Evolutionary conservation across 495 filamentous ascomycete species (phyloP).

Genomic region (Arthonia radiata): DNA sequence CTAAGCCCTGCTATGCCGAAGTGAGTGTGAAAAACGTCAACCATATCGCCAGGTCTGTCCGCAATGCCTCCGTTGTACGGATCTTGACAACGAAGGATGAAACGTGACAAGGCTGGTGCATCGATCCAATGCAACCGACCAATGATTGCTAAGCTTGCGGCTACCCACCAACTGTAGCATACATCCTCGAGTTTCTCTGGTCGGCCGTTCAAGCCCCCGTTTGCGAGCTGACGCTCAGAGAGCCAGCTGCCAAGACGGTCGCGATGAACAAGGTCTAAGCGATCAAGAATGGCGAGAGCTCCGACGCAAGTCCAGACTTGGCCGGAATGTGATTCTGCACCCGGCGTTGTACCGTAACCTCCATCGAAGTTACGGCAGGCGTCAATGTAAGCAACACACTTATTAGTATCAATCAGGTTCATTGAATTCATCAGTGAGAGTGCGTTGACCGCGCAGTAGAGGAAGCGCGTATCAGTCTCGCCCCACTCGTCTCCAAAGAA

Average conservation of each 20-base stretch:
- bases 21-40: slow-evolving; percentile 87
- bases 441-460: slow-evolving; percentile 69
- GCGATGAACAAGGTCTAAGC: slow-evolving; percentile 58
- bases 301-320: slow-evolving; percentile 92
- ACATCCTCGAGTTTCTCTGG: slow-evolving; percentile 93
- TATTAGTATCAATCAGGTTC: slow-evolving; percentile 44
- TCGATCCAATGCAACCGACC: slow-evolving; percentile 80
- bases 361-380: slow-evolving; percentile 81
- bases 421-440: slow-evolving; percentile 56
- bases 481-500: slow-evolving; percentile 94
- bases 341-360: slow-evolving; percentile 68
- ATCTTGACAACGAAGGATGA: slow-evolving; percentile 78
- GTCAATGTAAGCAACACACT: slow-evolving; percentile 52
- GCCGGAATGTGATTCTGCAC: slow-evolving; percentile 75
- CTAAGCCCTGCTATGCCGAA: slow-evolving; percentile 82
- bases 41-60: slow-evolving; percentile 78
- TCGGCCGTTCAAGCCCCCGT: slow-evolving; percentile 75
- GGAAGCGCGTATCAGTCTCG: slow-evolving; percentile 80
- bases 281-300: slow-evolving; percentile 56
- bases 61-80: slow-evolving; percentile 61
- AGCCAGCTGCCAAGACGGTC: slow-evolving; percentile 74
- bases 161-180: slow-evolving; percentile 97
- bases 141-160: slow-evolving; percentile 73
- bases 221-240: slow-evolving; percentile 69
- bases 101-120: slow-evolving; percentile 42